Percentiles rank a stretch among this genome's conserved stretches.
These are phyloP conservation scores for Aspergillus bridgeri DNA, from an alignment of 495 filamentous ascomycete genomes.

Conservation along the genomic window DNA sequence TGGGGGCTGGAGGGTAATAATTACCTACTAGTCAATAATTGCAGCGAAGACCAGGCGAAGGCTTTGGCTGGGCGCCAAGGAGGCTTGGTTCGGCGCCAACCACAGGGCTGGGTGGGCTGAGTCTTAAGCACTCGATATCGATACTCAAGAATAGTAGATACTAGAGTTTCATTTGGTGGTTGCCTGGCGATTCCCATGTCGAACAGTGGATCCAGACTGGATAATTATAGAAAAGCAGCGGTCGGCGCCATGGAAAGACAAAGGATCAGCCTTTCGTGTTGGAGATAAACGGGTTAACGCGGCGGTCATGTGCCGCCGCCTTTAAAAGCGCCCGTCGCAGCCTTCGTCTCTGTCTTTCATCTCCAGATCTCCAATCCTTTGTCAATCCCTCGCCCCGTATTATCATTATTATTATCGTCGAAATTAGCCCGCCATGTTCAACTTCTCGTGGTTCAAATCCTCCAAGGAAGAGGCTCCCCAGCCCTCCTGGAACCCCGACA, in stretches of 20 bases:
- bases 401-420: too few species aligned
- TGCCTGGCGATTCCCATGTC: too few species aligned
- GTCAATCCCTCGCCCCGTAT: not conserved
- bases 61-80: slow-evolving; percentile 2
- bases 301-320: not conserved
- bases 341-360: not conserved
- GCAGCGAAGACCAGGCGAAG: not conserved
- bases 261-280: too few species aligned
- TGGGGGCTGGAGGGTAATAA: too few species aligned
- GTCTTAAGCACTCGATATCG: too few species aligned
- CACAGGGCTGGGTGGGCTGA: slow-evolving; percentile 6
- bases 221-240: too few species aligned
- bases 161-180: too few species aligned
- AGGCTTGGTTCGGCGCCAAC: not conserved
- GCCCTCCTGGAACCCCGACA: slow-evolving; percentile 31
- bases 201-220: too few species aligned
- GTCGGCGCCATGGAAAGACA: too few species aligned
- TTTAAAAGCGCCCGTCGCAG: not conserved
- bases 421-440: slow-evolving; percentile 38
- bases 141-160: too few species aligned
- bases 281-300: not conserved
- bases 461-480: slow-evolving; percentile 26
- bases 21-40: too few species aligned
- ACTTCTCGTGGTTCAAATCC: slow-evolving; percentile 36
- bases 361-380: not conserved